These are phyloP conservation scores for Xerocomellus dryophilus DNA, from an alignment of 768 basidiomycete genomes.

Conservation along the genomic window DNA sequence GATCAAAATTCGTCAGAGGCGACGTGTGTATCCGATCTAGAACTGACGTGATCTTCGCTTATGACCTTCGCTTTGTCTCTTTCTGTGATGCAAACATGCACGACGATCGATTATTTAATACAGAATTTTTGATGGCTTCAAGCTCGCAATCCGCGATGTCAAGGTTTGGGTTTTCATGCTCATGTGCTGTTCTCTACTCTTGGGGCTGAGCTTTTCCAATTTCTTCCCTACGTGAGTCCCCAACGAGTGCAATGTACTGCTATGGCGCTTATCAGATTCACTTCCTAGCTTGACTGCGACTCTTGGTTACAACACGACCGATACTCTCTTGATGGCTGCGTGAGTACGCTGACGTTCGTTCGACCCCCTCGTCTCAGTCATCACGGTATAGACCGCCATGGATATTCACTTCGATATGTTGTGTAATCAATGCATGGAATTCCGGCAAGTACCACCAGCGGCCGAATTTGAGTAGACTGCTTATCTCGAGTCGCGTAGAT, in stretches of 20 bases:
- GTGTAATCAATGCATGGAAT: slow-evolving; percentile 53
- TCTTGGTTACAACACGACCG: slow-evolving; percentile 57
- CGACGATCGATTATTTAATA: background rate
- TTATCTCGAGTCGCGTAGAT: slow-evolving; percentile 33
- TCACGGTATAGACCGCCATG: slow-evolving; percentile 52
- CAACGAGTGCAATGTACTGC: background rate
- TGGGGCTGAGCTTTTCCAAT: slow-evolving; percentile 53
- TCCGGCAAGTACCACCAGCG: slow-evolving; percentile 34
- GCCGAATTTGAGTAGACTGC: background rate
- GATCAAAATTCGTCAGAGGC: slow-evolving; percentile 43
- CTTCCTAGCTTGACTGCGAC: slow-evolving; percentile 49
- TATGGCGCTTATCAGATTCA: background rate
- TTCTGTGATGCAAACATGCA: background rate
- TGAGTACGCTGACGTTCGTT: slow-evolving; percentile 29
- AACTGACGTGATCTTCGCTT: background rate
- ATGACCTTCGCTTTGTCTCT: background rate
- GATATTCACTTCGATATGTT: slow-evolving; percentile 50
- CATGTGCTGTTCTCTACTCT: slow-evolving; percentile 47
- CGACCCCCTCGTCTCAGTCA: background rate
- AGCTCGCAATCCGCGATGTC: slow-evolving; percentile 53
- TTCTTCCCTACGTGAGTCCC: slow-evolving; percentile 52
- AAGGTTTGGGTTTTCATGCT: slow-evolving; percentile 53
- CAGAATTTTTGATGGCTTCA: slow-evolving; percentile 50
- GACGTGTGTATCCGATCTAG: slow-evolving; percentile 9
- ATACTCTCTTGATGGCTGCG: slow-evolving; percentile 60